Base-by-base conservation (phyloP, 805 yeast genomes). In the Priceomyces melissophilus region DNA sequence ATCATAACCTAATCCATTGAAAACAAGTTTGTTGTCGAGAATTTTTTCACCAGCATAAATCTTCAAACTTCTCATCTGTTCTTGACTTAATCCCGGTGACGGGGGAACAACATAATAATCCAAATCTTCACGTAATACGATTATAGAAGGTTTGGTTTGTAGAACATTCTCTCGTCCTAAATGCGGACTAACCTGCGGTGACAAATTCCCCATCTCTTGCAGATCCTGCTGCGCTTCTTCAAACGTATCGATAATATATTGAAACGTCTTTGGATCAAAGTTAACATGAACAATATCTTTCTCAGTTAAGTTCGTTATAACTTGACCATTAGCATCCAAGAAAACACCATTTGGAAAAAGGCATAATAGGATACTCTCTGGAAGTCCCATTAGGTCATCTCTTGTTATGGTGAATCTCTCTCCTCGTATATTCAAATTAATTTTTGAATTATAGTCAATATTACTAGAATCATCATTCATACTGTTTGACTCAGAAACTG, bases 41-140 rank as follows among this genome's bases (percentile, higher is more conserved):
- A 91, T 69, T 43, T 73, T 67, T 47, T 81, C 71, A 47, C 96
- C 95, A 9, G 88, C 93, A 45, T 78, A 76, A 36, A 78, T 57
- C 60, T 91, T 91, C 45, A 91, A 67, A 30, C 71, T 69, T 48
- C 78, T 76, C 75, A 89, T 81, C 32, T 81, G 78, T 17, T 78
- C 81, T 15, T 68, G 66, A 37, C 69, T 60, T 30, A 81, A 63
- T 2, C 84, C 83, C 2, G 73, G 61, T 31, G 66, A 64, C 32
- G 87, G 90, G 2, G 96, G 95, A 12, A 93, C 82, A 47, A 95
- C 87, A 61, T 90, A 93, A 63, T 79, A 93, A 58, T 93, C 99
- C 50, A 93, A 73, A 62, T 93, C 99, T 60, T 93, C 99, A 47
- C 97, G 73, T 40, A 93, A 71, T 3, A 91, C 96, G 41, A 93